A percentile compares a stretch with the other conserved stretches of the same genome.
Evolutionary conservation across 768 basidiomycete species (phyloP).

Genomic region (Boletus sp.): DNA sequence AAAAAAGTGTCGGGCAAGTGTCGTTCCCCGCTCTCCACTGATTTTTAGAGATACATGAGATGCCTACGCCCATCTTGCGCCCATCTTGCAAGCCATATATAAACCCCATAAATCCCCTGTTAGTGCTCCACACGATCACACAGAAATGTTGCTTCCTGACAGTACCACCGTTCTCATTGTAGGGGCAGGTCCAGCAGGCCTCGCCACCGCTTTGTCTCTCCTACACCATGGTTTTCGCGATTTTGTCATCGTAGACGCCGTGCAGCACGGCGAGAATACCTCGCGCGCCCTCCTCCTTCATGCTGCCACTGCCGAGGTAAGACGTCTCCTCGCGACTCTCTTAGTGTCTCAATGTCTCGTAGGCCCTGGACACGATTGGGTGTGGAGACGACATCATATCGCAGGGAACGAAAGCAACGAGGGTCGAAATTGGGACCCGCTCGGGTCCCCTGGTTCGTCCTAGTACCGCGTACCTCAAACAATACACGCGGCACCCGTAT

Average conservation of each 20-base stretch:
- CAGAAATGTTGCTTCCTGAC: constrained; percentile 30
- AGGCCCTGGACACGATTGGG: constrained; percentile 41
- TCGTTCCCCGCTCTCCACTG: no score
- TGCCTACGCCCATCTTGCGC: no score
- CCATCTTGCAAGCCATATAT: no score
- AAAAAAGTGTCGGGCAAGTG: no score
- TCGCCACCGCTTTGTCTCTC: constrained; percentile 47
- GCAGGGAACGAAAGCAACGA: constrained; percentile 33
- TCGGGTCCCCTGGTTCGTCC: constrained; percentile 24
- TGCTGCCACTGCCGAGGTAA: constrained; percentile 54
- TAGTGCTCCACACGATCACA: background rate
- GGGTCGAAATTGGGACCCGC: constrained; percentile 32
- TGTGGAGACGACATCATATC: constrained; percentile 40
- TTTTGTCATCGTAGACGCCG: constrained; percentile 44
- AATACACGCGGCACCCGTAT: constrained; percentile 45
- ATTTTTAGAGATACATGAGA: no score
- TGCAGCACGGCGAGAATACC: constrained; percentile 32
- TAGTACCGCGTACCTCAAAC: constrained; percentile 35
- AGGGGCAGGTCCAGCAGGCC: constrained; percentile 50
- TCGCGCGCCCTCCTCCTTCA: constrained; percentile 50
- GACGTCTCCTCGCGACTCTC: background rate
- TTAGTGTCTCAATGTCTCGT: background rate
- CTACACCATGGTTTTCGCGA: constrained; percentile 39
- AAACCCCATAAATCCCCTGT: no score
- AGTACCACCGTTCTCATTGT: constrained; percentile 46